Conservation (phyloP, 2,329 filamentous ascomycete species). For the Chaetomium strumarium region DNA sequence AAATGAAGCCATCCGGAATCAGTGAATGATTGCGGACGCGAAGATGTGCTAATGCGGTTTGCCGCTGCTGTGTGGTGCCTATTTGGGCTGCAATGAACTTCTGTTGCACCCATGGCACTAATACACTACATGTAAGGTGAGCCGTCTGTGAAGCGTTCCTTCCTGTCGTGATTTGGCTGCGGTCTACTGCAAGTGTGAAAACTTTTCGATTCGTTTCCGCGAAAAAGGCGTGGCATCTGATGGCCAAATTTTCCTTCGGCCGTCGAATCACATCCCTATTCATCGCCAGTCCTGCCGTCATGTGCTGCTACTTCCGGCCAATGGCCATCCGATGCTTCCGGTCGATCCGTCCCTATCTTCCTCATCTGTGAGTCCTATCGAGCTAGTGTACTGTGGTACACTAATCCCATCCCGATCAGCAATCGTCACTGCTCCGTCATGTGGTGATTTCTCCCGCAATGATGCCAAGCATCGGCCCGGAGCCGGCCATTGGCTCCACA, state of each 20-base stretch:
- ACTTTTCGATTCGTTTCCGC: neutral
- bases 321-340: conserved; percentile 1
- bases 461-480: conserved; percentile 9
- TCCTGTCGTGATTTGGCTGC: no score
- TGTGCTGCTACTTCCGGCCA: neutral
- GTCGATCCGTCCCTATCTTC: neutral
- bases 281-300: neutral
- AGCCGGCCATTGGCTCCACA: conserved; percentile 2
- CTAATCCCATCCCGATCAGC: neutral
- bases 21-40: no score
- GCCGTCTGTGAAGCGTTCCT: no score
- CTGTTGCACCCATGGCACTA: no score
- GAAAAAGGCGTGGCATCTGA: neutral
- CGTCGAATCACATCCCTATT: neutral
- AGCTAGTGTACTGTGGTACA: neutral
- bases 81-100: no score
- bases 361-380: neutral
- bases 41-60: no score
- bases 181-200: neutral
- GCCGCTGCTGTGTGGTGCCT: no score
- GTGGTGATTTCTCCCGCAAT: conserved; percentile 3
- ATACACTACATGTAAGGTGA: no score
- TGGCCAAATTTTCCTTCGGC: neutral
- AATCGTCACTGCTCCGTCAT: neutral
- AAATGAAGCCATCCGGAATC: no score